Evolutionary conservation across 2,329 filamentous ascomycete species (phyloP), one percentile per base, ranked within the genome.

Genomic region (Penicillium sp.): DNA sequence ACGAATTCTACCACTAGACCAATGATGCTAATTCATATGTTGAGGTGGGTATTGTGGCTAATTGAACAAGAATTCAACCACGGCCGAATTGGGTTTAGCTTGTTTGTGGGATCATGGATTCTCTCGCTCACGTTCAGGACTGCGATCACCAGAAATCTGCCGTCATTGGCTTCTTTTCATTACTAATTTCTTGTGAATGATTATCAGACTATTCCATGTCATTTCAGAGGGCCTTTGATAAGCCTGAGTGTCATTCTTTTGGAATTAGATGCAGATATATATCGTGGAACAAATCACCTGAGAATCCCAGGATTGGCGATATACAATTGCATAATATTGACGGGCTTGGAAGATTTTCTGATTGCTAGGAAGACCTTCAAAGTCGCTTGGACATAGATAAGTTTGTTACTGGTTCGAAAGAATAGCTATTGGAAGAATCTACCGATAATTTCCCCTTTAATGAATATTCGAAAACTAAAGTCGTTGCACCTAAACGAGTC

Each of bases 1-100:
- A 67, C 59, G 63, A 68, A 69, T 63, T 65, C 65, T 71, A 71
- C 69, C 69, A 71, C 69, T 71, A 71, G 69, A 71, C 69, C 69
- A 71, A 70, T 69, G 67, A 70, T 71, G 69, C 69, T 65, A 41
- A 45, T 58, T 56, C 18, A 52, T 61, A 31, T 53, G 18, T 50
- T 61, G 36, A 53, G 23, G 26, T 9, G 8, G 1, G 3, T 0
- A 0, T 1, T 13, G n/a, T 21, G 29, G 15, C 6, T n/a, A 4
- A 5, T 45, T 39, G 5, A 47, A 1, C 6, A 21, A 12, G 23
- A 16, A 7, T 13, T 16, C 16, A 38, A n/a, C 3, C n/a, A 2
- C n/a, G 21, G 10, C n/a, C 12, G 6, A 13, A 21, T 33, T 21
- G 7, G n/a, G 42, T 18, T 18, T 45, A 45, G 42, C 42, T 26